These are phyloP conservation scores for Neofusicoccum cordaticola DNA, from an alignment of 2,329 filamentous ascomycete genomes.

Conservation along the genomic window DNA sequence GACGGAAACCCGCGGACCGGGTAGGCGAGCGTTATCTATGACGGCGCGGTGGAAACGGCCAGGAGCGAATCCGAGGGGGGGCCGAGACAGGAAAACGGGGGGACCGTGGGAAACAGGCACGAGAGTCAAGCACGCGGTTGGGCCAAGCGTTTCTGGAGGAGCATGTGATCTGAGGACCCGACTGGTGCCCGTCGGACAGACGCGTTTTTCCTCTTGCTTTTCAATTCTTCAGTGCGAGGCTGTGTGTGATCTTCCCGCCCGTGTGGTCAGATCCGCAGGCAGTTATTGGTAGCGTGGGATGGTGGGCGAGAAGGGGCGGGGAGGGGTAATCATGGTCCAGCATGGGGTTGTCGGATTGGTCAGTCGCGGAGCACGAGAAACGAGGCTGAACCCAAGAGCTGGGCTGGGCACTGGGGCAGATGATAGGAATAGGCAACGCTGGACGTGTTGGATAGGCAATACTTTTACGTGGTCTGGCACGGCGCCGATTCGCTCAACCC, in stretches of 20 bases:
- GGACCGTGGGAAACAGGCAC: not conserved
- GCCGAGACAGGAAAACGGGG: not conserved
- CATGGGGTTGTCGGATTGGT: not conserved
- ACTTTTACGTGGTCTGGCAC: not conserved
- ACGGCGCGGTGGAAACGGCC: not conserved
- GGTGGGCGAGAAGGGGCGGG: not conserved
- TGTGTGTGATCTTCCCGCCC: not conserved
- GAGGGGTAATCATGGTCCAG: not conserved
- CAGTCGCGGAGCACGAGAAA: not conserved
- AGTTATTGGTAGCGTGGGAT: constrained; percentile 2
- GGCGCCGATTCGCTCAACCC: not conserved
- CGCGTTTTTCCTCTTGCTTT: not conserved
- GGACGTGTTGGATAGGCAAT: not conserved
- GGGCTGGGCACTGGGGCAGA: not conserved
- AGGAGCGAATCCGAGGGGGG: not conserved
- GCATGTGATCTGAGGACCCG: not conserved
- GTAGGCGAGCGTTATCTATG: constrained; percentile 1
- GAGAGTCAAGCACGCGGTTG: not conserved
- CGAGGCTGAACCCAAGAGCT: constrained; percentile 10
- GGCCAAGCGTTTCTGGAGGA: no score
- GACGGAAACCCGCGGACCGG: not conserved
- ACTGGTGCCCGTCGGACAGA: not conserved
- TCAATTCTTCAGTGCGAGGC: not conserved
- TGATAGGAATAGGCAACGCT: not conserved
- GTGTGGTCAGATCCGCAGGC: not conserved